Conservation (phyloP, 768 basidiomycete species). For the Tylopilus sp. region DNA sequence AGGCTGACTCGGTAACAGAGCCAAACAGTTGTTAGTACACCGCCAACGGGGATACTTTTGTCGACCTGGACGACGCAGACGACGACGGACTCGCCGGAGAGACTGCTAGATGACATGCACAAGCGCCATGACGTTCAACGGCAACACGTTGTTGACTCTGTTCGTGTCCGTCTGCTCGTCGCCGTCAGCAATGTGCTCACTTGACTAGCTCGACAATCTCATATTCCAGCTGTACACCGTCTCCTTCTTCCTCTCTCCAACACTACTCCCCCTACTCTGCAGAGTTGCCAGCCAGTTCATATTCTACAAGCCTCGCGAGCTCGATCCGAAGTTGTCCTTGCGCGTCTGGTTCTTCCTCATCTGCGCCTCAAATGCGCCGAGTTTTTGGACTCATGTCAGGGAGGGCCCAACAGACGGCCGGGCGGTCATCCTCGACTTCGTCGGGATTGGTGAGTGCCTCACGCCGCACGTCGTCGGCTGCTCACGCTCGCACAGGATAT, state of each 20-base stretch:
- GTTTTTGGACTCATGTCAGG: conserved; percentile 59
- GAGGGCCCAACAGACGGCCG: conserved; percentile 54
- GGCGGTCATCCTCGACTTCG: conserved; percentile 70
- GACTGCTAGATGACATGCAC: conserved; percentile 49
- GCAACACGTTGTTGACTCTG: conserved; percentile 67
- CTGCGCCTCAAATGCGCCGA: conserved; percentile 53
- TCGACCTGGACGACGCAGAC: conserved; percentile 3
- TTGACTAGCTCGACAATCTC: conserved; percentile 58
- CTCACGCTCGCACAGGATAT: conserved; percentile 40
- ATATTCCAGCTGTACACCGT: conserved; percentile 71
- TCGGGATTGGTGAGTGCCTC: conserved; percentile 62
- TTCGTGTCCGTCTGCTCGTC: conserved; percentile 31
- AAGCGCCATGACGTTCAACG: conserved; percentile 63
- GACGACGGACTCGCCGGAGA: conserved; percentile 14
- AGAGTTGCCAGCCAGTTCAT: conserved; percentile 62
- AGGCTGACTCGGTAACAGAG: conserved; percentile 22
- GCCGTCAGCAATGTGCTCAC: conserved; percentile 9
- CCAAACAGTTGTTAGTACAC: conserved; percentile 24
- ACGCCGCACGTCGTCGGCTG: background rate
- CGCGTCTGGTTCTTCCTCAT: conserved; percentile 65
- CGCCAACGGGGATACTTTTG: background rate
- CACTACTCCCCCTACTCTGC: conserved; percentile 38
- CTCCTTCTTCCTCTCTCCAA: conserved; percentile 76
- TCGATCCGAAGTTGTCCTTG: conserved; percentile 61
- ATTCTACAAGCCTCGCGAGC: conserved; percentile 63